Conservation (phyloP, 177 flowering plant species). For the Vitis hybrid region DNA sequence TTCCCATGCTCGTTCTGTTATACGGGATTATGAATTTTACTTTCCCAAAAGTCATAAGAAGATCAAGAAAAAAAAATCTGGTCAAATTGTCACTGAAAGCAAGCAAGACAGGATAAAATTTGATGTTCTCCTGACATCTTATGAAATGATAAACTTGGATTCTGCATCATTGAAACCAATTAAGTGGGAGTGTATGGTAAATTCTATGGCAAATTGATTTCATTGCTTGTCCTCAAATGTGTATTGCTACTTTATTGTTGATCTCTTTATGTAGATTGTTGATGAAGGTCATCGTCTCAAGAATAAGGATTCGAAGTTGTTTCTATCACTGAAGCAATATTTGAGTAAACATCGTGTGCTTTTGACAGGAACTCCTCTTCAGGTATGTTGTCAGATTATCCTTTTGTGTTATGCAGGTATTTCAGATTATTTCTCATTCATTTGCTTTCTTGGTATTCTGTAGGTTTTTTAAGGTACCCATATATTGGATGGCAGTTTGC, state of each 20-base stretch:
- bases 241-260: conserved; percentile 13
- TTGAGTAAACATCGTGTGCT: conserved; percentile 80
- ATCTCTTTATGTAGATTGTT: conserved; percentile 60
- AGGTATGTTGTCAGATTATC: conserved; percentile 49
- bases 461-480: background rate
- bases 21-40: conserved; percentile 83
- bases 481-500: background rate
- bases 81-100: conserved; percentile 52
- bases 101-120: conserved; percentile 92
- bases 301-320: conserved; percentile 95
- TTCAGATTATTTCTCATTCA: background rate
- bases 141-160: conserved; percentile 96
- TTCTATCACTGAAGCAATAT: conserved; percentile 75
- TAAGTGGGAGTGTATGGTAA: conserved; percentile 96
- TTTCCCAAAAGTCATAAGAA: conserved; percentile 63
- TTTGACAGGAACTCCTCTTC: conserved; percentile 96
- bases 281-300: conserved; percentile 99
- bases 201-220: conserved; percentile 8
- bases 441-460: conserved; percentile 3
- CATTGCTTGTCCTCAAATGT: background rate
- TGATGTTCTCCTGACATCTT: conserved; percentile 93
- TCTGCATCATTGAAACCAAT: conserved; percentile 73
- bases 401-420: background rate
- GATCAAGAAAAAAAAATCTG: conserved; percentile 78
- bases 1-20: conserved; percentile 74